Conservation (phyloP, 2,329 filamentous ascomycete genomes). For the Beauveria asiatica region DNA sequence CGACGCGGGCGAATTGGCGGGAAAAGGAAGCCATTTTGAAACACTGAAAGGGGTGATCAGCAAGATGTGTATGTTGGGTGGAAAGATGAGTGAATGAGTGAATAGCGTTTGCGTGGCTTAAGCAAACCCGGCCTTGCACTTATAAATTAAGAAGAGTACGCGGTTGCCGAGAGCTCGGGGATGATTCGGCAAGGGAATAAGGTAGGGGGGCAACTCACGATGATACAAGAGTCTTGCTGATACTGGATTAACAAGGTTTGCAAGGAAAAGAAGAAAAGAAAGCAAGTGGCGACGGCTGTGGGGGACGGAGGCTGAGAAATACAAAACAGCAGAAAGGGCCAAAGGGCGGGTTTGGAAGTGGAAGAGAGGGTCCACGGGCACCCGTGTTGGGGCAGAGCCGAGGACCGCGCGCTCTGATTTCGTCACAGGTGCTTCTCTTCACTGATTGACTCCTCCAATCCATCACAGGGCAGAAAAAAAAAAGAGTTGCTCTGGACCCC, state of each 20-base stretch:
- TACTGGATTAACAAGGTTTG: not conserved
- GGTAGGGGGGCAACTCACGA: not conserved
- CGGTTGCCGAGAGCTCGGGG: not conserved
- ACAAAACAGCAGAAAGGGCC: constrained; percentile 16
- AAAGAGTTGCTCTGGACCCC: not conserved
- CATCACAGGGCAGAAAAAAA: not conserved
- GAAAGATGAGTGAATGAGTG: not conserved
- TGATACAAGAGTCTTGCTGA: constrained; percentile 5
- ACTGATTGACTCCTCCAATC: not conserved
- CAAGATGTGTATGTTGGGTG: not conserved
- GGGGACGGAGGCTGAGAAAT: constrained; percentile 22
- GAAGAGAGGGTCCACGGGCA: not conserved
- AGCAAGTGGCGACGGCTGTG: constrained; percentile 1
- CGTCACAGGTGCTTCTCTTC: not conserved
- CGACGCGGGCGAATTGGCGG: constrained; percentile 48
- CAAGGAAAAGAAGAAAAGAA: constrained; percentile 7
- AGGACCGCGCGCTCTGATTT: not conserved
- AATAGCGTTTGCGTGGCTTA: not conserved
- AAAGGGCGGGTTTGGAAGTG: not conserved
- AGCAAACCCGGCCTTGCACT: not conserved
- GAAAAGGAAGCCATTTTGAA: constrained; percentile 32
- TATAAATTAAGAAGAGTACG: not conserved
- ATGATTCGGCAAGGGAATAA: constrained; percentile 1
- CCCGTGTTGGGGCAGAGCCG: not conserved
- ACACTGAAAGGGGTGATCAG: not conserved